These are phyloP conservation scores for Hibiscus trionum DNA, from an alignment of 345 rosid species.

Conservation along the genomic window DNA sequence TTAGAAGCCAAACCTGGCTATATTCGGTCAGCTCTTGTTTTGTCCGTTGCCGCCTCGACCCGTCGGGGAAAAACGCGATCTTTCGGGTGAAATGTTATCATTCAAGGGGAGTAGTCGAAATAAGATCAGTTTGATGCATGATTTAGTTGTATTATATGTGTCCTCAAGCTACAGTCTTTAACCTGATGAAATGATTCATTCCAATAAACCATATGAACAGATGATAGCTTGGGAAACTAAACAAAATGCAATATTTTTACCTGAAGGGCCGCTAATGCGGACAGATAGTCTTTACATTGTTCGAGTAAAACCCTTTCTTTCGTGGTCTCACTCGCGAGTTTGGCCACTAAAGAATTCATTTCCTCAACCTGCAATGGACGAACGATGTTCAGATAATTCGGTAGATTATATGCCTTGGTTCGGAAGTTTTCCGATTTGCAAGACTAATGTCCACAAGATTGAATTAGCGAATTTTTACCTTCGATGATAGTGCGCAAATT, in stretches of 20 bases:
- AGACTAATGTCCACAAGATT: not conserved
- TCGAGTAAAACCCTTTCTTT: not conserved
- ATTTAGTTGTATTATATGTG: not conserved
- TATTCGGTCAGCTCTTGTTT: not conserved
- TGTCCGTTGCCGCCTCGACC: conserved; percentile 17
- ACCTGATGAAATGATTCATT: not conserved
- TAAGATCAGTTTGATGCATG: conserved; percentile 34
- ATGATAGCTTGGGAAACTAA: not conserved
- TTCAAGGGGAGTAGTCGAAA: conserved; percentile 50
- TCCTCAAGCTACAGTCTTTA: not conserved
- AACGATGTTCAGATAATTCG: not conserved
- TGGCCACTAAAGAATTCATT: not conserved
- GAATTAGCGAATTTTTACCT: not conserved
- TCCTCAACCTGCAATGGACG: conserved; percentile 18
- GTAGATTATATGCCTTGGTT: not conserved
- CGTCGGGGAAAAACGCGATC: conserved; percentile 23
- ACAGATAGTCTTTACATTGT: not conserved
- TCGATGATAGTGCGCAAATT: not conserved
- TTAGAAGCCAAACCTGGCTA: not conserved
- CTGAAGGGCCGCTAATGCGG: not conserved
- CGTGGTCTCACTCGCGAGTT: not conserved
- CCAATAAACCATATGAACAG: not conserved
- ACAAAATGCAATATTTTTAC: conserved; percentile 20
- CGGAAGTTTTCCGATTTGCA: not conserved
- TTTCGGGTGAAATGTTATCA: conserved; percentile 35